A percentile compares a stretch with the other conserved stretches of the same genome.
These are phyloP conservation scores for Aspergillus vadensis DNA, from an alignment of 2,329 filamentous ascomycete genomes.

Conservation along the genomic window DNA sequence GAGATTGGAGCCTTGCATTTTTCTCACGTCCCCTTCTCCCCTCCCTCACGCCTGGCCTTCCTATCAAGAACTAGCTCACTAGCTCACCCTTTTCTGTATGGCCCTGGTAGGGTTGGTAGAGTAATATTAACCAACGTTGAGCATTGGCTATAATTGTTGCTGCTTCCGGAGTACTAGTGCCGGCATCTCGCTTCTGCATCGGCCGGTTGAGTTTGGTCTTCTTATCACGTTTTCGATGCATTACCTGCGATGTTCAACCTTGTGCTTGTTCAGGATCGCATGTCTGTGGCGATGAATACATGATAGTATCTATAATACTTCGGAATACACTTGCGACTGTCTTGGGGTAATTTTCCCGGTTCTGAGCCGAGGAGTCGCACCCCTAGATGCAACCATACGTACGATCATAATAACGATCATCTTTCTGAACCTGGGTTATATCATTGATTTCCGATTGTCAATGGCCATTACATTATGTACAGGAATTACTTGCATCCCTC, in stretches of 20 bases:
- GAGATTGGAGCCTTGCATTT: constrained; percentile 33
- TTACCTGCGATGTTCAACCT: neutral
- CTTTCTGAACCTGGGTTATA: neutral
- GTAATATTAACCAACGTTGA: neutral
- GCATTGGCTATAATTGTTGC: neutral
- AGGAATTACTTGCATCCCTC: neutral
- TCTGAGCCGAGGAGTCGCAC: neutral
- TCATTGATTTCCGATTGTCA: neutral
- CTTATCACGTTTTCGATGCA: neutral
- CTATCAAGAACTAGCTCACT: constrained; percentile 15
- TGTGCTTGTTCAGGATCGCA: neutral
- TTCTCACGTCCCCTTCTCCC: constrained; percentile 22
- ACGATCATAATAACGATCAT: neutral
- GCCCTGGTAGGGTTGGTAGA: neutral
- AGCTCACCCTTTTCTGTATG: constrained; percentile 12
- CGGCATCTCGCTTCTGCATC: neutral
- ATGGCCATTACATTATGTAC: neutral
- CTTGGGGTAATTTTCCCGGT: neutral
- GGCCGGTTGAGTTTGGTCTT: neutral
- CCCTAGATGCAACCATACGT: neutral
- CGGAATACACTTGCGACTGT: neutral
- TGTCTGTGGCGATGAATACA: neutral
- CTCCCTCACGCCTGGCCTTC: constrained; percentile 22
- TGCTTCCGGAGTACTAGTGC: neutral
- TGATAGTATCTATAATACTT: neutral